Conservation (phyloP, 768 basidiomycete species). For the Krasilnikovozyma curviuscula region DNA sequence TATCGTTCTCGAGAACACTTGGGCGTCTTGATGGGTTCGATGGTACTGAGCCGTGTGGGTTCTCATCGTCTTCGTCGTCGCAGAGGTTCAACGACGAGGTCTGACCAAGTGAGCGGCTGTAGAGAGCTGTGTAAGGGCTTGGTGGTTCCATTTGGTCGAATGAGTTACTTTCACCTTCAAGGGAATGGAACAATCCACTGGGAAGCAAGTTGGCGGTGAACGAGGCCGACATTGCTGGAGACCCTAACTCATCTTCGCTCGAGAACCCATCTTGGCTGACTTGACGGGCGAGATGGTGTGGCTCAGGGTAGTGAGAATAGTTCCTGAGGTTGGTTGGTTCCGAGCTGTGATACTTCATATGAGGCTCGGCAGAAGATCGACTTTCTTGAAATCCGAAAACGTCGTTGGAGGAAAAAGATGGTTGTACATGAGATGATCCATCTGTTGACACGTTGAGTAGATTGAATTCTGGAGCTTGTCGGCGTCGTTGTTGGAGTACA, state of each 20-base stretch:
- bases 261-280: conserved; percentile 12
- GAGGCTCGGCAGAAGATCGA: conserved; percentile 17
- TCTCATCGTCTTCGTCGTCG: neutral
- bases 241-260: conserved; percentile 24
- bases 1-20: neutral
- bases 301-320: neutral
- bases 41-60: too few relatives aligned
- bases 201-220: conserved; percentile 26
- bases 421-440: neutral
- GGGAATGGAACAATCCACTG: conserved; percentile 25
- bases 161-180: conserved; percentile 19
- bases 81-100: neutral
- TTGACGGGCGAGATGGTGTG: neutral
- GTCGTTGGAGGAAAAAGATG: conserved; percentile 14
- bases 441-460: neutral
- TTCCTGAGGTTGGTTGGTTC: conserved; percentile 16
- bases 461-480: conserved; percentile 4
- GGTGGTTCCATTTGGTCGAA: conserved; percentile 3
- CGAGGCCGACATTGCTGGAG: conserved; percentile 25
- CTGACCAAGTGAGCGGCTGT: neutral
- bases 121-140: conserved; percentile 1
- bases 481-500: conserved; percentile 3
- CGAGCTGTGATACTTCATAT: conserved; percentile 24
- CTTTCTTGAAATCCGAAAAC: conserved; percentile 26
- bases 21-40: neutral